phyloP scores from a whole-genome alignment of 1,284 basidiomycete genomes.

The Rhodotorula sp. region DNA sequence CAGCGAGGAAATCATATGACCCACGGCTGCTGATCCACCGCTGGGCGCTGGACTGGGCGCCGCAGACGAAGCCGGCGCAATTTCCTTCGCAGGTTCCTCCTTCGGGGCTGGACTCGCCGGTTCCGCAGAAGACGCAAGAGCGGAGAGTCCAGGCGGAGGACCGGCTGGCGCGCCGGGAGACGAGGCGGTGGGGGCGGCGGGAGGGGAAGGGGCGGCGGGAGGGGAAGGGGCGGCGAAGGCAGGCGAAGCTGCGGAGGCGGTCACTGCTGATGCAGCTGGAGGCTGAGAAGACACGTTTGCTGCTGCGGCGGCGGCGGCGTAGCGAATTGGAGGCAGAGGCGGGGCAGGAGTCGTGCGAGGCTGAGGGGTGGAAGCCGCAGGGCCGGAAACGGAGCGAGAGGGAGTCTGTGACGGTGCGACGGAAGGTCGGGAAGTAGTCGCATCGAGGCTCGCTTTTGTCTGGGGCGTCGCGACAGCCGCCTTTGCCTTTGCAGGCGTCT shows the following conservation, averaged over 20 bases:
- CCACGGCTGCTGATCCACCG: conserved; percentile 18
- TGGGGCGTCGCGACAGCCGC: conserved; percentile 37
- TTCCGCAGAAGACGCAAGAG: conserved; percentile 9
- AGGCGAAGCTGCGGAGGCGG: background rate
- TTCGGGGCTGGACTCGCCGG: conserved; percentile 4
- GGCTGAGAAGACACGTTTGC: conserved; percentile 50
- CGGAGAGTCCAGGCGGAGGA: conserved; percentile 20
- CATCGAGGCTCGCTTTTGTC: conserved; percentile 44
- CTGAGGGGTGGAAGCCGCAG: conserved; percentile 48
- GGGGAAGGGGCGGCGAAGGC: too few relatives aligned
- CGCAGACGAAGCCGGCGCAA: conserved; percentile 12
- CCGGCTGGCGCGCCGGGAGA: conserved; percentile 2
- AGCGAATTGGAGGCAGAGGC: conserved; percentile 71
- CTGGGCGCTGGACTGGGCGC: conserved; percentile 6
- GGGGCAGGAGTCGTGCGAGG: conserved; percentile 54
- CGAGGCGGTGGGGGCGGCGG: background rate
- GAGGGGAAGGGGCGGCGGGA: too few relatives aligned
- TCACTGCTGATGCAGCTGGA: background rate
- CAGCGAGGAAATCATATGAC: background rate
- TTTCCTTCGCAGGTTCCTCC: conserved; percentile 19
- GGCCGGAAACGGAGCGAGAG: conserved; percentile 34
- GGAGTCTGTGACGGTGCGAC: conserved; percentile 32
- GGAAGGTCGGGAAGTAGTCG: conserved; percentile 38
- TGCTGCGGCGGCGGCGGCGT: conserved; percentile 79
- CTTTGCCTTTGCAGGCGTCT: conserved; percentile 35